A percentile compares a stretch with the other conserved stretches of the same genome.
phyloP scores from a whole-genome alignment of 208 protist genomes.

The Leishmania turanica region DNA sequence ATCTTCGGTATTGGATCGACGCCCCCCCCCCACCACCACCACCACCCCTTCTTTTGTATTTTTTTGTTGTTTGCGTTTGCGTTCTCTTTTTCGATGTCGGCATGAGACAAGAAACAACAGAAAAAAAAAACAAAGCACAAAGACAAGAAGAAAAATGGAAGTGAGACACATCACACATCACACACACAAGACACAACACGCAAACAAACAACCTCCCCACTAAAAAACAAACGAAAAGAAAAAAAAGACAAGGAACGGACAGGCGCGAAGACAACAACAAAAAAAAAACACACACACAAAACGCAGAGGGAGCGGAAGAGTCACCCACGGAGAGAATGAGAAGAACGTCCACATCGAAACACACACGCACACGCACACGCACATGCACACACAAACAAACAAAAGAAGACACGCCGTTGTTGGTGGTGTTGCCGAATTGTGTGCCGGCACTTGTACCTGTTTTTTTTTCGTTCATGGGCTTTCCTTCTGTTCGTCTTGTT shows the following conservation, averaged over 20 bases:
- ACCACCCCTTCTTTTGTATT: too few species aligned
- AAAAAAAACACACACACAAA: constrained; percentile 5
- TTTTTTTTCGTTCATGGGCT: too few species aligned
- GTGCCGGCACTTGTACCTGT: too few species aligned
- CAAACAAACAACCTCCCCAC: neutral
- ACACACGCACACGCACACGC: neutral
- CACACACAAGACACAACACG: too few species aligned
- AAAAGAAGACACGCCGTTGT: constrained; percentile 1
- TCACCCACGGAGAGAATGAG: neutral
- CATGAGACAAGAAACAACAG: constrained; percentile 1
- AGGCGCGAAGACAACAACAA: neutral
- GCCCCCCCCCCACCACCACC: too few species aligned
- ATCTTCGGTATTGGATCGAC: neutral
- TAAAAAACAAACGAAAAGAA: neutral
- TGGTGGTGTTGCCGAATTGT: too few species aligned
- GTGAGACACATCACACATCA: neutral
- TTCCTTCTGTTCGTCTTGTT: too few species aligned
- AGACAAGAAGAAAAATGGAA: neutral
- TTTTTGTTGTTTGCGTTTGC: constrained; percentile 4
- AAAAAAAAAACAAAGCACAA: constrained; percentile 4
- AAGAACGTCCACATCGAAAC: neutral
- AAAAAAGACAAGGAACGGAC: neutral
- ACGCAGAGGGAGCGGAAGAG: constrained; percentile 4
- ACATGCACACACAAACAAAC: neutral
- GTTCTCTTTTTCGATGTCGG: constrained; percentile 9